phyloP scores from a whole-genome alignment of 208 protist species.

The Leptomonas pyrrhocoris region DNA sequence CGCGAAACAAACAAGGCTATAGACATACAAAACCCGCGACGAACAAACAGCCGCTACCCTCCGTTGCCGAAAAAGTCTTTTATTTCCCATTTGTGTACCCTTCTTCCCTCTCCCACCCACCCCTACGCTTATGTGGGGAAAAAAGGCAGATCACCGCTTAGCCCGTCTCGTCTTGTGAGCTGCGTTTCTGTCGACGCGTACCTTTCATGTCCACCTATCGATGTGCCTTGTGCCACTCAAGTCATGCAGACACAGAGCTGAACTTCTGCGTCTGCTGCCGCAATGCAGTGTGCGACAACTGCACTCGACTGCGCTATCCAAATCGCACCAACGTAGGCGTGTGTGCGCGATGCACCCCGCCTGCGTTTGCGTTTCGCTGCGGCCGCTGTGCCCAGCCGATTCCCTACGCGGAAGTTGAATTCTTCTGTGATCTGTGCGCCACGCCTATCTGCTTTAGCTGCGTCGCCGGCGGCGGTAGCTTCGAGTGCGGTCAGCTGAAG shows the following conservation, averaged over 20 bases:
- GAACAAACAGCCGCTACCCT: too few relatives aligned
- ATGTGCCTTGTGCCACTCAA: slow-evolving; percentile 32
- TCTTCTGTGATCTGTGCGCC: slow-evolving; percentile 72
- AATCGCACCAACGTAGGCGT: slow-evolving; percentile 50
- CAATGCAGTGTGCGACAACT: slow-evolving; percentile 43
- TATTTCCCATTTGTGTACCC: too few relatives aligned
- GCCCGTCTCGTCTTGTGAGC: too few relatives aligned
- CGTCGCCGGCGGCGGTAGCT: slow-evolving; percentile 40
- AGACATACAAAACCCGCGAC: too few relatives aligned
- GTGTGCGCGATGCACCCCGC: slow-evolving; percentile 48
- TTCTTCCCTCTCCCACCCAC: not conserved
- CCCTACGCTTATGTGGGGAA: not conserved
- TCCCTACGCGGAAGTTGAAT: slow-evolving; percentile 27
- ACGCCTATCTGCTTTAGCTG: slow-evolving; percentile 63
- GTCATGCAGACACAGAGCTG: slow-evolving; percentile 11
- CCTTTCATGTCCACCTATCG: slow-evolving; percentile 15
- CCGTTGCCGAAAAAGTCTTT: too few relatives aligned
- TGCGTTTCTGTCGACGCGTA: not conserved
- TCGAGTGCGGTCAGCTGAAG: slow-evolving; percentile 76
- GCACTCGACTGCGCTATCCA: slow-evolving; percentile 26
- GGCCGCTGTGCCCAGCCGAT: slow-evolving; percentile 46
- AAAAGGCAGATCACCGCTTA: not conserved
- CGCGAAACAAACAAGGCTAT: too few relatives aligned
- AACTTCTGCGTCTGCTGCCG: slow-evolving; percentile 55
- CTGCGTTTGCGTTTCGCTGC: slow-evolving; percentile 42